Evolutionary conservation across 1,284 basidiomycete species (phyloP).

Genomic region (Blastosporella zonata): DNA sequence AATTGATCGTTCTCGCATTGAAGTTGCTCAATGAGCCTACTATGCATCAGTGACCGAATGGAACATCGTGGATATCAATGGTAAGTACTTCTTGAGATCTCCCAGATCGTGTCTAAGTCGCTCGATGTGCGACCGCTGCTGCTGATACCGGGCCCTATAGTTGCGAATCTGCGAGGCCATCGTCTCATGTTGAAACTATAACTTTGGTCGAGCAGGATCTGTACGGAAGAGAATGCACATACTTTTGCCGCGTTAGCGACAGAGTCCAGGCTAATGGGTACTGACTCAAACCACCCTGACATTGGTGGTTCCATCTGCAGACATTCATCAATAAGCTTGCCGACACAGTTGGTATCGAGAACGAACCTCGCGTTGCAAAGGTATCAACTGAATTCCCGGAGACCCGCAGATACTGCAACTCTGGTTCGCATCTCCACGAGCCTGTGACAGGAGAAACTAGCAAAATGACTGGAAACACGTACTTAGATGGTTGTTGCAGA

Average conservation of each 20-base stretch:
- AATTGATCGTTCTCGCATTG: constrained; percentile 48
- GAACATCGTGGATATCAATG: not conserved
- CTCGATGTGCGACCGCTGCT: constrained; percentile 51
- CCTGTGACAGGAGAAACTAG: constrained; percentile 5
- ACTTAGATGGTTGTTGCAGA: constrained; percentile 83
- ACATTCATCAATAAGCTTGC: constrained; percentile 1
- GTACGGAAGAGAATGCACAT: constrained; percentile 10
- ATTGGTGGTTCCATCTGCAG: constrained; percentile 71
- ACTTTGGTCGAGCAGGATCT: not conserved
- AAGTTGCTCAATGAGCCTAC: constrained; percentile 51
- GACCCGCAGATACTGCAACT: constrained; percentile 66
- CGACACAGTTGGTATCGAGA: not conserved
- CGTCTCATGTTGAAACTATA: constrained; percentile 75
- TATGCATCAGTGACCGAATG: constrained; percentile 3
- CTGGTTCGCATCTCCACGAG: constrained; percentile 57
- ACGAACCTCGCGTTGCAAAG: constrained; percentile 69
- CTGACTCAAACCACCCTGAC: constrained; percentile 71
- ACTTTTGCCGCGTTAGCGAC: constrained; percentile 67
- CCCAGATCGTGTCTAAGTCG: constrained; percentile 43
- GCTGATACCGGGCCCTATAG: constrained; percentile 51
- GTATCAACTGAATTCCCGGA: constrained; percentile 61
- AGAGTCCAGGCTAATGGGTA: constrained; percentile 58
- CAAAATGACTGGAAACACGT: constrained; percentile 27
- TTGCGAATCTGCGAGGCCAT: constrained; percentile 62
- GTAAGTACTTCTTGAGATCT: constrained; percentile 58